Evolutionary conservation across 495 filamentous ascomycete genomes (phyloP).

Genomic region (Hypoxylon intermedium): DNA sequence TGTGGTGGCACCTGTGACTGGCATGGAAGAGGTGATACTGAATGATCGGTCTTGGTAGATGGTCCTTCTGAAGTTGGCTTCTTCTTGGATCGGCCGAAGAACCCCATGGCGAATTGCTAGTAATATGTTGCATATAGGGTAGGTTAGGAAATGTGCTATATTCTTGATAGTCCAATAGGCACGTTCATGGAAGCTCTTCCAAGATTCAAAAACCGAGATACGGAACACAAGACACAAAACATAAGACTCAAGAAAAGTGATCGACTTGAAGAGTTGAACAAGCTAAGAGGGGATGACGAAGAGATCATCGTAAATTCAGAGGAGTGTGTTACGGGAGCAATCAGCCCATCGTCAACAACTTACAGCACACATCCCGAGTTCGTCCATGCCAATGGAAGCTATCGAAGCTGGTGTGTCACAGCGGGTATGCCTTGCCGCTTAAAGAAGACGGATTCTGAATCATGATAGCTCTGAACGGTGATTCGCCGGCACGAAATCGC

Average conservation of each 20-base stretch:
- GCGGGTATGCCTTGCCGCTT: slow-evolving; percentile 55
- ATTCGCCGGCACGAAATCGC: slow-evolving; percentile 45
- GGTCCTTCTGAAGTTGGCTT: slow-evolving; percentile 39
- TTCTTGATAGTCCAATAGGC: slow-evolving; percentile 13
- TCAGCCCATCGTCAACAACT: slow-evolving; percentile 27
- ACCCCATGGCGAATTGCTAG: slow-evolving; percentile 47
- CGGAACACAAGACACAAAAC: slow-evolving; percentile 13
- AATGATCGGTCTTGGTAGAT: slow-evolving; percentile 28
- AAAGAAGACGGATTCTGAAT: slow-evolving; percentile 41
- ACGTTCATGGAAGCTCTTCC: slow-evolving; percentile 13
- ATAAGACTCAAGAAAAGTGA: slow-evolving; percentile 13
- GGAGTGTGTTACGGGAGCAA: slow-evolving; percentile 30
- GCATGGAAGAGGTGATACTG: slow-evolving; percentile 25
- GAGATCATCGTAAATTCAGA: slow-evolving; percentile 34
- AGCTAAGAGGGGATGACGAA: slow-evolving; percentile 16
- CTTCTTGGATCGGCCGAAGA: slow-evolving; percentile 56
- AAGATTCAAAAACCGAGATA: background rate
- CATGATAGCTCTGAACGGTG: slow-evolving; percentile 31
- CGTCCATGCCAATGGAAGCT: slow-evolving; percentile 27
- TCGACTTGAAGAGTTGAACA: slow-evolving; percentile 23
- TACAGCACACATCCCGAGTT: slow-evolving; percentile 16
- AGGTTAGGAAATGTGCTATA: slow-evolving; percentile 1
- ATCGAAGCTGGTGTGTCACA: slow-evolving; percentile 28
- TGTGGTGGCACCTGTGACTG: slow-evolving; percentile 28
- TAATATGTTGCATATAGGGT: slow-evolving; percentile 7